Percentiles rank a stretch among this genome's conserved stretches.
phyloP scores from a whole-genome alignment of 352 stramenopile species.

The Globisporangium recalcitrans region DNA sequence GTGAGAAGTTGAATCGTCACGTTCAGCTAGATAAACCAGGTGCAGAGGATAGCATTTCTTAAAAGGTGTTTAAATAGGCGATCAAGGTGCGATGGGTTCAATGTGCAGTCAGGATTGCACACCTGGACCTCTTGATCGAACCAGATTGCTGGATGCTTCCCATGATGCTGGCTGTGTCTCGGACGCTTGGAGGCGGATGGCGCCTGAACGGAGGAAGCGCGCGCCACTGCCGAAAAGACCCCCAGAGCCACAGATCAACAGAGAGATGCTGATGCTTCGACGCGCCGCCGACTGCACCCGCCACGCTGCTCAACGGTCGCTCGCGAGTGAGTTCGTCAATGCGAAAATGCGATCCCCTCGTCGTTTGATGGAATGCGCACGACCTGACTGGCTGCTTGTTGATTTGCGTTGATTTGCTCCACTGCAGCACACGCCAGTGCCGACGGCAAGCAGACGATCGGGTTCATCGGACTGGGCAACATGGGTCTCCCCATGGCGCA shows the following conservation, averaged over 20 bases:
- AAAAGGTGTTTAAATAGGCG: no score
- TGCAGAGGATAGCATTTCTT: no score
- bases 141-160: not conserved
- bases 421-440: not conserved
- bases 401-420: not conserved
- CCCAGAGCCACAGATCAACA: not conserved
- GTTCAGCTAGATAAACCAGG: no score
- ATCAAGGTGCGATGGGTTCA: not conserved
- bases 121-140: not conserved
- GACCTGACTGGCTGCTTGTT: not conserved
- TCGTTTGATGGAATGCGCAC: not conserved
- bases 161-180: not conserved
- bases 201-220: not conserved
- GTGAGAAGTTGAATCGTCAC: not conserved
- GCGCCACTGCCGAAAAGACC: not conserved
- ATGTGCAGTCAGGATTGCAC: not conserved
- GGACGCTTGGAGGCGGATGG: not conserved
- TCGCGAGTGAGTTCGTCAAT: conserved; percentile 6
- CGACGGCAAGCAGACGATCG: conserved; percentile 28
- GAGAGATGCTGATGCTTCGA: conserved; percentile 5
- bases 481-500: conserved; percentile 90
- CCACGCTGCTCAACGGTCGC: conserved; percentile 4
- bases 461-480: conserved; percentile 90
- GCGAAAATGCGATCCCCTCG: not conserved
- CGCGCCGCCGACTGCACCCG: not conserved